phyloP scores from a whole-genome alignment of 139 green algal species.

The Mesostigma viride region DNA sequence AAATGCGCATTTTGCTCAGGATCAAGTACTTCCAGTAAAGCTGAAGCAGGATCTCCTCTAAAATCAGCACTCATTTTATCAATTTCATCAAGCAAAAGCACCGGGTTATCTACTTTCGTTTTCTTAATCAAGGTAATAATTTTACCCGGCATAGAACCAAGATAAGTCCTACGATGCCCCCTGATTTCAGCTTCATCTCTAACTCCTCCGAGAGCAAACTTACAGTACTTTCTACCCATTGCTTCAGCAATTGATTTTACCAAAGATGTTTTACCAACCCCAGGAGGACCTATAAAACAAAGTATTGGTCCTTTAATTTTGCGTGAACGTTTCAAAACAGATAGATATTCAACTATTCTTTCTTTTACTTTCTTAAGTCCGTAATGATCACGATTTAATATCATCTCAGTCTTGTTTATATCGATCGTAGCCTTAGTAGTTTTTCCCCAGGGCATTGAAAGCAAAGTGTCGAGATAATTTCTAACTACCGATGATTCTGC shows the following conservation, averaged over 20 bases:
- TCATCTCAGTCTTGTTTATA: no score
- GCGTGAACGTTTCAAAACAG: not conserved
- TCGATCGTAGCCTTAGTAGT: no score
- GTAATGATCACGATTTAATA: no score
- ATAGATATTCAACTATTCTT: not conserved
- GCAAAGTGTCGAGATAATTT: no score
- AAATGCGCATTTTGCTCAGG: constrained; percentile 48
- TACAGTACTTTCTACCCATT: constrained; percentile 19
- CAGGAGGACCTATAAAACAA: constrained; percentile 42
- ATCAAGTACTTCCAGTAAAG: constrained; percentile 45
- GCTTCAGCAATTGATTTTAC: constrained; percentile 35
- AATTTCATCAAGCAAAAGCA: constrained; percentile 48
- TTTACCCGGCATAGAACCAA: constrained; percentile 40
- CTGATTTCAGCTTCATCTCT: constrained; percentile 47
- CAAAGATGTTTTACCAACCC: constrained; percentile 46
- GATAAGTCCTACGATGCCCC: constrained; percentile 44
- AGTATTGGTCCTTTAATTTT: constrained; percentile 29
- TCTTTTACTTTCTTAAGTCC: no score
- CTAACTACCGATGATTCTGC: no score
- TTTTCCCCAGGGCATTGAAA: no score
- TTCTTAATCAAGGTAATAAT: constrained; percentile 5
- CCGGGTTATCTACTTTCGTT: constrained; percentile 20
- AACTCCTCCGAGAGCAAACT: constrained; percentile 40
- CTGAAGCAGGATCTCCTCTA: constrained; percentile 36
- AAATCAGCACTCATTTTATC: constrained; percentile 37